phyloP scores from a whole-genome alignment of 2,329 filamentous ascomycete genomes.

The Cryoendolithus antarcticus region DNA sequence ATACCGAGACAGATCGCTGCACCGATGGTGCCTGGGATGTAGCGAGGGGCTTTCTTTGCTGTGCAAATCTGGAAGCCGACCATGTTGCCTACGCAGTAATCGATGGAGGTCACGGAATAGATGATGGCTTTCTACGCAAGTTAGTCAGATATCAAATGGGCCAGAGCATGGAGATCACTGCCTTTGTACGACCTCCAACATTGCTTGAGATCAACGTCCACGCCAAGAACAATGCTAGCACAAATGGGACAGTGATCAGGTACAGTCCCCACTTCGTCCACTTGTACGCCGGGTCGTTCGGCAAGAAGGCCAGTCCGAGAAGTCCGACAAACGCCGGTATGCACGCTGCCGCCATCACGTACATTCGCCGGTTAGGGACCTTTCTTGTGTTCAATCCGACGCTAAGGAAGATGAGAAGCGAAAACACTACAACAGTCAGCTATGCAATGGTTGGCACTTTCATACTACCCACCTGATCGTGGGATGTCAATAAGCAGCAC shows the following conservation, averaged over 20 bases:
- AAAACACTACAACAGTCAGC: slow-evolving; percentile 11
- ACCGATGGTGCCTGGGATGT: slow-evolving; percentile 31
- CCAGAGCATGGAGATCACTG: no score
- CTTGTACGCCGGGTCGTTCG: slow-evolving; percentile 19
- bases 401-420: slow-evolving; percentile 20
- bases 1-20: slow-evolving; percentile 26
- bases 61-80: slow-evolving; percentile 36
- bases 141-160: no score
- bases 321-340: slow-evolving; percentile 25
- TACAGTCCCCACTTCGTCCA: slow-evolving; percentile 29
- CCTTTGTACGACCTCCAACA: slow-evolving; percentile 34
- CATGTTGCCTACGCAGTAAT: slow-evolving; percentile 39
- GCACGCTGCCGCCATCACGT: slow-evolving; percentile 21
- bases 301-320: slow-evolving; percentile 23
- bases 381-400: slow-evolving; percentile 22
- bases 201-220: slow-evolving; percentile 32
- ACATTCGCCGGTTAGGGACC: slow-evolving; percentile 20
- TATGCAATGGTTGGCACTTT: no score
- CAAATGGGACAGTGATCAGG: slow-evolving; percentile 22
- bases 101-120: slow-evolving; percentile 34
- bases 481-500: slow-evolving; percentile 24
- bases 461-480: slow-evolving; percentile 11
- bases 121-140: slow-evolving; percentile 27
- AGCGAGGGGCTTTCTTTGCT: slow-evolving; percentile 31
- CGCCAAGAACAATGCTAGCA: slow-evolving; percentile 22